Evolutionary conservation across 2,329 filamentous ascomycete genomes (phyloP).

Genomic region (Apiospora malaysiana): DNA sequence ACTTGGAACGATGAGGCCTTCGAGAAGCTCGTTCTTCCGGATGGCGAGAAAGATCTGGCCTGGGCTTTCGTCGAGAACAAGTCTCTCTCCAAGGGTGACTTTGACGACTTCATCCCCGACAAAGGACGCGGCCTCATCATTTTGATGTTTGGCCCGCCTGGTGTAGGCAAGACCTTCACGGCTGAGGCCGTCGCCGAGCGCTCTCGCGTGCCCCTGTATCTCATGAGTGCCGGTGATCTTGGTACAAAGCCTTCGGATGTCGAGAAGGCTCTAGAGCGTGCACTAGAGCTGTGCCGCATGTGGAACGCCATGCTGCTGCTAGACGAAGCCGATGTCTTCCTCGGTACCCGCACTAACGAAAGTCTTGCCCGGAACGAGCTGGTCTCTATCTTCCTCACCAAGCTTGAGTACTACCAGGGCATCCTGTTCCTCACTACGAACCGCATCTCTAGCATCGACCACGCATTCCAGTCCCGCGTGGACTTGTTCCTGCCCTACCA

Average conservation of each 20-base stretch:
- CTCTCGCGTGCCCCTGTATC: slow-evolving; percentile 40
- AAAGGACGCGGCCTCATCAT: slow-evolving; percentile 48
- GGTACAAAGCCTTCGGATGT: slow-evolving; percentile 34
- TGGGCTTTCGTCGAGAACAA: slow-evolving; percentile 46
- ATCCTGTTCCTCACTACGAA: slow-evolving; percentile 34
- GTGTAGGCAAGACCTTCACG: slow-evolving; percentile 48
- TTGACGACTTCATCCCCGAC: slow-evolving; percentile 29
- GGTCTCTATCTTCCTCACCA: slow-evolving; percentile 31
- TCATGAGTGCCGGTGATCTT: slow-evolving; percentile 38
- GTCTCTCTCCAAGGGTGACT: slow-evolving; percentile 27
- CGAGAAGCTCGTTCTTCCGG: slow-evolving; percentile 53
- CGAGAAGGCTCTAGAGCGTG: slow-evolving; percentile 30
- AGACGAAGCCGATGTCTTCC: slow-evolving; percentile 40
- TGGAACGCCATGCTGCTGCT: slow-evolving; percentile 45
- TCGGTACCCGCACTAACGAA: slow-evolving; percentile 40
- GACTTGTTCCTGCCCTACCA: slow-evolving; percentile 33
- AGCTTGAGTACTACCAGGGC: slow-evolving; percentile 31
- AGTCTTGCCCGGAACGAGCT: slow-evolving; percentile 29
- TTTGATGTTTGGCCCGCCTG: slow-evolving; percentile 51
- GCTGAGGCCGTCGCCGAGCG: slow-evolving; percentile 46
- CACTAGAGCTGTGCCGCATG: slow-evolving; percentile 47
- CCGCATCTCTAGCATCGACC: slow-evolving; percentile 31
- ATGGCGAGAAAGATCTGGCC: slow-evolving; percentile 57
- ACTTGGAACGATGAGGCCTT: slow-evolving; percentile 57
- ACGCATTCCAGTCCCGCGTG: slow-evolving; percentile 34